These are phyloP conservation scores for Calonectria naviculata DNA, from an alignment of 2,329 filamentous ascomycete species.

Conservation along the genomic window DNA sequence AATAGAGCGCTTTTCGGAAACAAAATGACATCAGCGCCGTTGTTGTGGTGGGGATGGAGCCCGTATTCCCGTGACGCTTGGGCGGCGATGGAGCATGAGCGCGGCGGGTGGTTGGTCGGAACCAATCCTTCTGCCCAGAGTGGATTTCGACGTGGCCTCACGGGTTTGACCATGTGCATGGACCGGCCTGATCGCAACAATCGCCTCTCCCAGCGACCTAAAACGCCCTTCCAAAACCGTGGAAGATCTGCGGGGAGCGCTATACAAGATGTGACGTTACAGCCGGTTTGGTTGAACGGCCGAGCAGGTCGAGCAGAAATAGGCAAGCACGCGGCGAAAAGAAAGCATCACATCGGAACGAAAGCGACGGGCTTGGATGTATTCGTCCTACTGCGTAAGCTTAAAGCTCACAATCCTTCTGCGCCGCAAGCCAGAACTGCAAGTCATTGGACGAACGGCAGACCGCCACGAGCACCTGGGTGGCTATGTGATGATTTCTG, in stretches of 20 bases:
- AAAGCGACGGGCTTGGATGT: neutral
- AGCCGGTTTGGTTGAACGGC: neutral
- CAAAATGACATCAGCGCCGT: neutral
- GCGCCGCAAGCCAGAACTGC: neutral
- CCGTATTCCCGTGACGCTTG: constrained; percentile 6
- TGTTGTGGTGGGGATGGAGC: neutral
- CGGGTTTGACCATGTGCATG: neutral
- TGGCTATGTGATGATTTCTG: neutral
- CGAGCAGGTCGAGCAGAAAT: neutral
- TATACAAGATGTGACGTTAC: neutral
- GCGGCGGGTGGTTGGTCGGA: neutral
- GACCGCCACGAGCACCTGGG: neutral
- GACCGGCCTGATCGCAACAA: neutral
- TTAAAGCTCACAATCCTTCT: neutral
- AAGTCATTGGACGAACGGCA: constrained; percentile 1
- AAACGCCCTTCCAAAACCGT: neutral
- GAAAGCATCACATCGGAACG: too few species aligned
- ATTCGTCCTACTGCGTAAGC: neutral
- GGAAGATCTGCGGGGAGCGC: neutral
- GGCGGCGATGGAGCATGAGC: neutral
- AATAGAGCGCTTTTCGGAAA: neutral
- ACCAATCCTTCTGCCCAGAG: neutral
- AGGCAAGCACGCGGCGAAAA: neutral
- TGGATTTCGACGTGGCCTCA: constrained; percentile 2
- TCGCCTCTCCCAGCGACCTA: neutral